Percentiles rank a stretch among this genome's conserved stretches.
phyloP scores from a whole-genome alignment of 441 rosid species.

The Populus hybrid region DNA sequence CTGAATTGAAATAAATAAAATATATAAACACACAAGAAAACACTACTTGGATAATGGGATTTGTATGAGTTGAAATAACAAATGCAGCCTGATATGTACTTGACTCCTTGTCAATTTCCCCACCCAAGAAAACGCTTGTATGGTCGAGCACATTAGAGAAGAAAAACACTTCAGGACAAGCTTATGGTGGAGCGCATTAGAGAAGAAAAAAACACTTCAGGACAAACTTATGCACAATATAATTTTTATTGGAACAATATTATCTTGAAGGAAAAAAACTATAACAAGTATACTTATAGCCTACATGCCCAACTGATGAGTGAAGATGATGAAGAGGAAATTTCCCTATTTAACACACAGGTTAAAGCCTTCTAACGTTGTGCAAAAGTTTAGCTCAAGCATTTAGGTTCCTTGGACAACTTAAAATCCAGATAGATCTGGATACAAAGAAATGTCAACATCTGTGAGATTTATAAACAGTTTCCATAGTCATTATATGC shows the following conservation, averaged over 20 bases:
- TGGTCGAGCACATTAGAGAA: neutral
- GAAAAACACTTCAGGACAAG: too few relatives aligned
- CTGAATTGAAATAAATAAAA: constrained; percentile 33
- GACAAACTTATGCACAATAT: neutral
- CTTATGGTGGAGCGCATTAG: too few relatives aligned
- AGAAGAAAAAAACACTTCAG: neutral
- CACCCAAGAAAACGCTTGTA: neutral
- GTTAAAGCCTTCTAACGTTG: neutral
- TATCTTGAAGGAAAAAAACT: neutral
- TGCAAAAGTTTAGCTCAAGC: neutral
- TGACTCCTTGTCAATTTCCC: neutral
- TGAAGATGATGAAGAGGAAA: neutral
- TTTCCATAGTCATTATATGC: neutral
- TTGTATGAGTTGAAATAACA: too few relatives aligned
- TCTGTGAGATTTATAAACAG: neutral
- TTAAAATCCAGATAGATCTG: neutral
- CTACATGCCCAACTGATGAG: neutral
- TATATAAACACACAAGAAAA: neutral
- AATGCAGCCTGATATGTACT: too few relatives aligned
- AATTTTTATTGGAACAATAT: neutral
- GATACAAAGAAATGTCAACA: neutral
- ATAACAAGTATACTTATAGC: neutral
- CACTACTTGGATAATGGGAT: neutral
- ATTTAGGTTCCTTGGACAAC: neutral
- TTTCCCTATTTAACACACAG: neutral